Percentiles rank a stretch among this genome's conserved stretches.
phyloP scores from a whole-genome alignment of 2,329 filamentous ascomycete genomes.

The Calonectria hawksworthii region DNA sequence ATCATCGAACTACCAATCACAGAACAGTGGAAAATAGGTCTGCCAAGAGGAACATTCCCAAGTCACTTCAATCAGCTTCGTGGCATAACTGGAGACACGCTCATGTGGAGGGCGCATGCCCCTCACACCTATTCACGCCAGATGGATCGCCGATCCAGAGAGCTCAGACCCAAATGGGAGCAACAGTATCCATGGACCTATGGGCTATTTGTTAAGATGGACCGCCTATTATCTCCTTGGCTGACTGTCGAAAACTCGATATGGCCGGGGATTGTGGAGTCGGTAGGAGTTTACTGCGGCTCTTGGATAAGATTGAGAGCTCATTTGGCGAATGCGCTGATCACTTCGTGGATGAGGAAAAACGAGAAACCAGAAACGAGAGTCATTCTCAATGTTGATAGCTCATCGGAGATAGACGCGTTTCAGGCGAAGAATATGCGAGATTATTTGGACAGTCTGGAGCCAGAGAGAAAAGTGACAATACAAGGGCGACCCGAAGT shows the following conservation, averaged over 20 bases:
- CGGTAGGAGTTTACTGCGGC: not conserved
- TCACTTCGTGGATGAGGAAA: not conserved
- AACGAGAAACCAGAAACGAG: not conserved
- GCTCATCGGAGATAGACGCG: not conserved
- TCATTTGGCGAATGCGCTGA: not conserved
- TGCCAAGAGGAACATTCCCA: not conserved
- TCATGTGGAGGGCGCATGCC: not conserved
- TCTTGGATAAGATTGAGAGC: not conserved
- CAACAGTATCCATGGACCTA: not conserved
- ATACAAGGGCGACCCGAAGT: not conserved
- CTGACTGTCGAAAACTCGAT: not conserved
- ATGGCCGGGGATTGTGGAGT: not conserved
- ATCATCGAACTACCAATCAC: not conserved
- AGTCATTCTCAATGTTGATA: not conserved
- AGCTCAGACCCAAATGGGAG: not conserved
- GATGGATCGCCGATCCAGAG: not conserved
- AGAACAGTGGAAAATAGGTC: not conserved
- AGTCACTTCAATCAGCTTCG: not conserved
- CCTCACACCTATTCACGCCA: not conserved
- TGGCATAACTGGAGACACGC: not conserved
- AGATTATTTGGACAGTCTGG: not conserved
- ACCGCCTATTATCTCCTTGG: not conserved
- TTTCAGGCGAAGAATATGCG: not conserved
- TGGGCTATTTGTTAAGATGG: not conserved
- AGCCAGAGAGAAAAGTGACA: not conserved